Conservation (phyloP, 1,284 basidiomycete species). For the Stereum hirsutum region DNA sequence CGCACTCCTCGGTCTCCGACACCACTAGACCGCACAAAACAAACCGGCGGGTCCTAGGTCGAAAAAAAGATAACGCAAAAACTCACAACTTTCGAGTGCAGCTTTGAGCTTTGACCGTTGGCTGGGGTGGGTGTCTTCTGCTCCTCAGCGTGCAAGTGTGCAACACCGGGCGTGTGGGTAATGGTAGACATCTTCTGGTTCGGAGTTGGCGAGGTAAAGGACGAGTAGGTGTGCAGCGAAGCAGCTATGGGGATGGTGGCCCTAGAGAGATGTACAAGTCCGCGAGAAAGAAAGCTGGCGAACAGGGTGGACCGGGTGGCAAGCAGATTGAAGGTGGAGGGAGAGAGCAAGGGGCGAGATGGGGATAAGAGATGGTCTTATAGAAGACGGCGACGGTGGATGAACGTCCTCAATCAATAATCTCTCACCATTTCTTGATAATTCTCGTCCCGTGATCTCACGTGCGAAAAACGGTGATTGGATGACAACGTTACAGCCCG, state of each 20-base stretch:
- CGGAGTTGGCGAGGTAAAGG: not conserved
- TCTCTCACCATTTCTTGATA: too few relatives aligned
- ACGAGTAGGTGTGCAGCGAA: too few relatives aligned
- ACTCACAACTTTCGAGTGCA: slow-evolving; percentile 59
- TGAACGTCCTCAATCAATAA: too few relatives aligned
- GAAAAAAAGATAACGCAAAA: not conserved
- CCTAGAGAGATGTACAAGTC: not conserved
- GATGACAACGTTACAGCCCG: too few relatives aligned
- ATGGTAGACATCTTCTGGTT: slow-evolving; percentile 30
- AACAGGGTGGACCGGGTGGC: too few relatives aligned
- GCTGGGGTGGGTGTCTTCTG: too few relatives aligned
- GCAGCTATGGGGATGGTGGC: not conserved
- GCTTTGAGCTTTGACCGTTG: slow-evolving; percentile 28
- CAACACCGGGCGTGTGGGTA: not conserved
- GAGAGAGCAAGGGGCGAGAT: too few relatives aligned
- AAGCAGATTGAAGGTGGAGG: too few relatives aligned
- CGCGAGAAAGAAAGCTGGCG: not conserved
- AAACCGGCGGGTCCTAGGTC: not conserved
- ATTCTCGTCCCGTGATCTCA: too few relatives aligned
- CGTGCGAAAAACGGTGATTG: too few relatives aligned
- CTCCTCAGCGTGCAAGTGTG: slow-evolving; percentile 17
- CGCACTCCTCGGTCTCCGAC: not conserved
- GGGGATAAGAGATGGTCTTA: too few relatives aligned
- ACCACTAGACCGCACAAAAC: not conserved
- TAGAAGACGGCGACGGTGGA: too few relatives aligned